Percentiles rank a stretch among this genome's conserved stretches.
Evolutionary conservation across 2,329 filamentous ascomycete species (phyloP).

Genomic region (Ploettnerulaceae sp.): DNA sequence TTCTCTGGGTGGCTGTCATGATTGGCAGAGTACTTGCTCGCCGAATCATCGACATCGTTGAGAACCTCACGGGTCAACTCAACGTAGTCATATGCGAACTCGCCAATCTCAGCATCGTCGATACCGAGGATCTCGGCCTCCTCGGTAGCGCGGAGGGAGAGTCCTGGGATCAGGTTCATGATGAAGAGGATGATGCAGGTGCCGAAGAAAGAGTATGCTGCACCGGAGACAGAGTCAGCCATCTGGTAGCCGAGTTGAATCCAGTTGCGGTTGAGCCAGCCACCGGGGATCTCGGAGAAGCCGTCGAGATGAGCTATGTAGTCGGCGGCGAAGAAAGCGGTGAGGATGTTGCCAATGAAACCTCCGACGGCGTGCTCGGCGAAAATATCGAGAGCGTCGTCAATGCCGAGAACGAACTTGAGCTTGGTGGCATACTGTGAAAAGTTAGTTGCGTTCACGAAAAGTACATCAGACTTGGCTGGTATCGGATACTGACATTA

Average conservation of each 20-base stretch:
- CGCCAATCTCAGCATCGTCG: conserved; percentile 85
- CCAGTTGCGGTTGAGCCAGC: conserved; percentile 82
- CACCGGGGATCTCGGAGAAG: conserved; percentile 60
- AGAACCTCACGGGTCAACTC: conserved; percentile 68
- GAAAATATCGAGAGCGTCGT: conserved; percentile 86
- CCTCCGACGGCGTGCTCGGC: conserved; percentile 77
- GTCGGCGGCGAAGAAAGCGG: conserved; percentile 77
- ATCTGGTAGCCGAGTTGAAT: conserved; percentile 79
- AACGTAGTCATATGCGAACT: conserved; percentile 91
- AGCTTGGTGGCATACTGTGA: conserved; percentile 73
- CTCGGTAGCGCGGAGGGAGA: conserved; percentile 68
- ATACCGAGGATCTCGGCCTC: conserved; percentile 81
- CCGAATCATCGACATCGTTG: conserved; percentile 27
- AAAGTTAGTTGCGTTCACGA: conserved; percentile 4
- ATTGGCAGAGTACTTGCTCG: conserved; percentile 10
- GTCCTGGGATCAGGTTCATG: conserved; percentile 72
- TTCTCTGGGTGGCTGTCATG: conserved; percentile 1
- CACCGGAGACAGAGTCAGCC: conserved; percentile 72
- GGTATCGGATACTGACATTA: conserved; percentile 47
- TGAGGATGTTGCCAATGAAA: conserved; percentile 72
- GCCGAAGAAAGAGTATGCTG: conserved; percentile 71
- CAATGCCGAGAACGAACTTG: conserved; percentile 75
- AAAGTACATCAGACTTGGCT: neutral
- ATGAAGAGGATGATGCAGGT: conserved; percentile 76
- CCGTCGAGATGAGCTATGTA: conserved; percentile 82